These are phyloP conservation scores for Fragilaria crotonensis DNA, from an alignment of 108 stramenopile species.

Conservation along the genomic window DNA sequence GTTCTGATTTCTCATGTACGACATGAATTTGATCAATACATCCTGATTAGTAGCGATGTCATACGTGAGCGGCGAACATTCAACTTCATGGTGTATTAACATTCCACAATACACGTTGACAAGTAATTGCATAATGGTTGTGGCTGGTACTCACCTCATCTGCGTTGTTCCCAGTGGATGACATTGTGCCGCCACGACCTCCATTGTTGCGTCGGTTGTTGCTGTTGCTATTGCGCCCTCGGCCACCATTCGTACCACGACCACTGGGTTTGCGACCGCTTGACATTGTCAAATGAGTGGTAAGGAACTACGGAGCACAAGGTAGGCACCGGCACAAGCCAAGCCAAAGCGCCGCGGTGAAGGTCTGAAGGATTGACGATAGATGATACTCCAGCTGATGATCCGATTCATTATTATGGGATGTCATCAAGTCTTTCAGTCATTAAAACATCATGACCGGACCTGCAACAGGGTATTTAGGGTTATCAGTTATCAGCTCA, in stretches of 20 bases:
- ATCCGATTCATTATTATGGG: too few species aligned
- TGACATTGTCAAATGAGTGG: too few species aligned
- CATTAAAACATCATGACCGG: too few species aligned
- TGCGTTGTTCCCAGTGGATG: neutral
- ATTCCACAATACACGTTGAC: neutral
- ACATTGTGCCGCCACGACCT: neutral
- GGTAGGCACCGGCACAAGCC: too few species aligned
- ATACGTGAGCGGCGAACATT: conserved; percentile 1
- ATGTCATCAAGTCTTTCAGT: too few species aligned
- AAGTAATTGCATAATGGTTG: neutral
- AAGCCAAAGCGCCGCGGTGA: too few species aligned
- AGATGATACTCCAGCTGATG: too few species aligned
- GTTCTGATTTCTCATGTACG: conserved; percentile 54
- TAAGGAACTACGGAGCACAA: too few species aligned
- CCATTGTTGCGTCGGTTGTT: neutral
- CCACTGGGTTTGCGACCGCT: conserved; percentile 11
- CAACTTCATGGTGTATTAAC: neutral
- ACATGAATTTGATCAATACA: conserved; percentile 61
- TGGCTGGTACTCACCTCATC: neutral
- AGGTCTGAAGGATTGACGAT: too few species aligned
- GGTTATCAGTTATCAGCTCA: too few species aligned
- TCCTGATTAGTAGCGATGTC: conserved; percentile 22
- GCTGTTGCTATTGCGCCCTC: too few species aligned
- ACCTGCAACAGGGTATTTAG: too few species aligned
- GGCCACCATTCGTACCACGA: conserved; percentile 8